Base-by-base conservation (phyloP, 495 filamentous ascomycete species). In the Aspergillus biplanus region DNA sequence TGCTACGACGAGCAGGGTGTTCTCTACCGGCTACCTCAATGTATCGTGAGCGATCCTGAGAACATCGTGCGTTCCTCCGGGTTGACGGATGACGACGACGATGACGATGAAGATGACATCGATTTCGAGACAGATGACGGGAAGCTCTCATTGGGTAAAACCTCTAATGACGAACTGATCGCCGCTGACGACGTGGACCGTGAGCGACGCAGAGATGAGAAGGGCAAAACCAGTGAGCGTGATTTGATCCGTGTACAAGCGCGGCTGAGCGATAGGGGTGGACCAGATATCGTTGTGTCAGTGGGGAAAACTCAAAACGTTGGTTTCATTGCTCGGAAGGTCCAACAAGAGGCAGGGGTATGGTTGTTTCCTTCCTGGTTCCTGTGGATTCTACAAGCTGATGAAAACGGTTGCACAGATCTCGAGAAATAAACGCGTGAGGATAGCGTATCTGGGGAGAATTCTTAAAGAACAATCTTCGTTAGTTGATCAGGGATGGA, bases 1-100 rank as follows among this genome's bases (percentile, higher is more conserved):
- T 87, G 84, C 7, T 97, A 92, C 66, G 93, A 97, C 75, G 81
- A 87, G 46, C 75, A 85, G 49, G 93, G 93, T 0, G 87, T 86
- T 48, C 80, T 89, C 59, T 97, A 97, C 71, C 78, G 85, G 7
- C 65, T 97, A 18, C 91, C 91, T 6, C 86, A 88, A 69, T 89
- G 90, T 73, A 84, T 95, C 31, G 86, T 93, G 8, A 79, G 83
- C 55, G 90, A 93, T 72, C 93, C 93, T 7, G 74, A 76, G 49
- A 93, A 96, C 66, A 69, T 96, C 6, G 75, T 82, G 0, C 73
- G 81, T 65, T 78, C 78, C 6, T 49, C 21, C 11, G 9, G 59
- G 21, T 39, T n/a, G 34, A 32, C 55, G 33, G 39, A 52, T 12
- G 15, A 31, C n/a, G 59, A 62, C 37, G 42, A 47, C 11, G 59